Evolutionary conservation across 345 rosid species (phyloP), one percentile per base, ranked within the genome.

Genomic region (Clarkia xantiana): DNA sequence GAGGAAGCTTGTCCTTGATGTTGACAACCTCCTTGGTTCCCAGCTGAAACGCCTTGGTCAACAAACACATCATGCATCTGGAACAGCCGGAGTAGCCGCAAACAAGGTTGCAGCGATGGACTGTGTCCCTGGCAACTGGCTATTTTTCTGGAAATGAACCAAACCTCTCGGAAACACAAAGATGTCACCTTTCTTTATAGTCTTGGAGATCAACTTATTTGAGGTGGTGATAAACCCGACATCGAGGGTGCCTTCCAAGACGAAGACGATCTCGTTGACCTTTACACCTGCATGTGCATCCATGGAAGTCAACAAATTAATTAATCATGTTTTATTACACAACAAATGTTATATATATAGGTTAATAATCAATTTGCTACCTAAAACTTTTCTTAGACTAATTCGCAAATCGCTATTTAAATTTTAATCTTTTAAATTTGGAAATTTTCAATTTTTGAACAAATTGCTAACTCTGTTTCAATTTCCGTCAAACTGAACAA

Each of bases 71-170:
- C n/a, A n/a, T n/a, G n/a, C 44, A 41, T 81, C 77, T 0, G 82
- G 89, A 61, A 81, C 69, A 0, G 75, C 49, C 1, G 89, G 82
- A 0, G 72, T 74, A 0, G 79, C 56, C 1, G 69, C 20, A 25
- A 78, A 78, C 62, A 78, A 58, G 0, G 78, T 38, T 3, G 39
- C 22, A 1, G 79, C 74, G 9, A 81, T 53, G 0, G 76, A 71
- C 47, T 76, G 85, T 2, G 78, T 74, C 5, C 85, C 89, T 0
- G 89, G 80, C 50, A 75, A 52, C 60, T 78, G 89, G 63, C 89
- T 78, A 49, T 73, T 81, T 63, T 76, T 73, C 66, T 81, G 82
- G 61, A 76, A 78, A 51, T 81, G 89, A 10, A 78, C 76, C n/a
- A 78, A 63, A 1, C 75, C 89, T 56, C 70, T 73, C 0, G 89